Conservation (phyloP, 257 asterid genomes). For the Solanum corneliomulleri region DNA sequence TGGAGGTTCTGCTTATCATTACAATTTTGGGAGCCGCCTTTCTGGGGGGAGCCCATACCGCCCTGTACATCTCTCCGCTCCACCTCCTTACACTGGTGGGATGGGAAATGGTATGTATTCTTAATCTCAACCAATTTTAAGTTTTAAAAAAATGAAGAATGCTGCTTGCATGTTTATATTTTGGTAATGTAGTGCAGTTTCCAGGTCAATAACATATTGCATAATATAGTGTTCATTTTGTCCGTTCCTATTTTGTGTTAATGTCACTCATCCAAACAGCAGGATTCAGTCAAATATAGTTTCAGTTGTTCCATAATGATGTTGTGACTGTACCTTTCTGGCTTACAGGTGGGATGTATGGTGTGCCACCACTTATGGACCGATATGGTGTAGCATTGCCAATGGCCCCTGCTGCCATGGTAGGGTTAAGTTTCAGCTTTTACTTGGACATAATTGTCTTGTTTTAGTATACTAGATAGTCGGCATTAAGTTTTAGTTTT, state of each 20-base stretch:
- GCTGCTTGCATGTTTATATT: background rate
- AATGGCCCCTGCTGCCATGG: slow-evolving; percentile 58
- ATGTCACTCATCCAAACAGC: background rate
- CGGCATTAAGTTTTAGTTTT: background rate
- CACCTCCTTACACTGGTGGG: slow-evolving; percentile 70
- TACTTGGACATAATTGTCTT: background rate
- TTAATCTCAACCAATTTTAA: background rate
- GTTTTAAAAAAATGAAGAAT: background rate
- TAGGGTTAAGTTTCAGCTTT: slow-evolving; percentile 4
- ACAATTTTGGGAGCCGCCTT: slow-evolving; percentile 63
- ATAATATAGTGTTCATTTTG: background rate
- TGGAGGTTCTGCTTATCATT: slow-evolving; percentile 76
- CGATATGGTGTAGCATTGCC: slow-evolving; percentile 60
- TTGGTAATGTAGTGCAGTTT: background rate
- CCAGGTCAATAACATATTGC: background rate
- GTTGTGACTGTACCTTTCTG: background rate
- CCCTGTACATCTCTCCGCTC: slow-evolving; percentile 54
- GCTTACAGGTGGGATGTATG: slow-evolving; percentile 64
- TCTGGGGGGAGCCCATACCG: slow-evolving; percentile 80
- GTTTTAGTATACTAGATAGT: background rate
- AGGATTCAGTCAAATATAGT: background rate
- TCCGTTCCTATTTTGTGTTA: background rate
- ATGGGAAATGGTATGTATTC: slow-evolving; percentile 48
- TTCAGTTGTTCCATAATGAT: background rate
- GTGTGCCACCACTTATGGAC: slow-evolving; percentile 71